phyloP scores from a whole-genome alignment of 352 stramenopile species.

The Detonula confervacea region DNA sequence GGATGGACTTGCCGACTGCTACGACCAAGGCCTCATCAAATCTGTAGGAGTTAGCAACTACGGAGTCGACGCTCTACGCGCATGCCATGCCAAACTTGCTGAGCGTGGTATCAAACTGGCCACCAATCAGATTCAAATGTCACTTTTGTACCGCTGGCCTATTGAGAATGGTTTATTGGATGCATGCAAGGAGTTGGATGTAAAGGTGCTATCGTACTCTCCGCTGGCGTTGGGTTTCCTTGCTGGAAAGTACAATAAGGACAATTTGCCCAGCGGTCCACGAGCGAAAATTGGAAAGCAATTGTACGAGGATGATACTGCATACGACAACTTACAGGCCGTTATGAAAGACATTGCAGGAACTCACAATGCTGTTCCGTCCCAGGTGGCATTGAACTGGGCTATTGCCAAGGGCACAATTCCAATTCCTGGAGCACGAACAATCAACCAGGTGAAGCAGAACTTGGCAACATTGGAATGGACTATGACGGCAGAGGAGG shows the following conservation, averaged over 20 bases:
- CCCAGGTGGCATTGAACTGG: conserved; percentile 86
- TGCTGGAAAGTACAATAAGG: conserved; percentile 83
- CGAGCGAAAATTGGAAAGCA: conserved; percentile 61
- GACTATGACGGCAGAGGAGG: conserved; percentile 60
- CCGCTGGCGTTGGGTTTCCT: conserved; percentile 86
- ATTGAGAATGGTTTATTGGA: conserved; percentile 77
- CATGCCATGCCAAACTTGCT: conserved; percentile 70
- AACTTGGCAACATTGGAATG: conserved; percentile 76
- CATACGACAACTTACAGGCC: conserved; percentile 46
- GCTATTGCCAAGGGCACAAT: conserved; percentile 71
- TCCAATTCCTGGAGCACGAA: conserved; percentile 76
- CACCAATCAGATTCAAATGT: conserved; percentile 89
- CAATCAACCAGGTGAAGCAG: conserved; percentile 63
- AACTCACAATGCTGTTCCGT: conserved; percentile 37
- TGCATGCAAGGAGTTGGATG: conserved; percentile 80
- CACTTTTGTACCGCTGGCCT: conserved; percentile 78
- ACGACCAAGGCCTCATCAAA: conserved; percentile 85
- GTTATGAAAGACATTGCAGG: conserved; percentile 57
- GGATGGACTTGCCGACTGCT: conserved; percentile 84
- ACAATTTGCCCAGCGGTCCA: conserved; percentile 57
- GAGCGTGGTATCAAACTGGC: conserved; percentile 80
- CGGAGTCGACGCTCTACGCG: conserved; percentile 75
- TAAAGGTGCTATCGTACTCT: conserved; percentile 86
- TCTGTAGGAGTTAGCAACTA: conserved; percentile 84
- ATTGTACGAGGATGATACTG: conserved; percentile 39